Base-by-base conservation (phyloP, 768 basidiomycete genomes). In the Collybia sp. region DNA sequence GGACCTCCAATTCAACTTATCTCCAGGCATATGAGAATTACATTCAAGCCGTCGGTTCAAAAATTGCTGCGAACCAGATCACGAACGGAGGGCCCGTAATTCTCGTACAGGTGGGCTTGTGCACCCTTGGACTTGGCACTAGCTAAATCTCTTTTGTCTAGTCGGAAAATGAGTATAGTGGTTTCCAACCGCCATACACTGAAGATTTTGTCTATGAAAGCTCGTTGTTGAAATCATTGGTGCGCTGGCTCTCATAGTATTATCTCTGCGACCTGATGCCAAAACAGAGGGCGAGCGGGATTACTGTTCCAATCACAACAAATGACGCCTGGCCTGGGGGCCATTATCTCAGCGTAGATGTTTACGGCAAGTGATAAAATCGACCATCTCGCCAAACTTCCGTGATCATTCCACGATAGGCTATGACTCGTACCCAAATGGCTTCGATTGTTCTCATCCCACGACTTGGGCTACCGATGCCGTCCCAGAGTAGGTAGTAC, bases 1-100 rank as follows among this genome's bases (percentile, higher is more conserved):
- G 71, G 48, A 72, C 71, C 0, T 61, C 60, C 5, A 73, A 73
- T 43, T 44, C 64, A 9, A 63, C 70, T 2, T 72, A 69, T 46
- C 47, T 71, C 20, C 64, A 71, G 30, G 79, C 80, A 0, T 82
- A 77, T 67, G 53, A 63, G 32, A 69, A 66, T 34, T 73, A 83
- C 43, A 69, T 80, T 48, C 67, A 71, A 19, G 61, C 68, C n/a
- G 61, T 82, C 3, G 70, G 72, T 8, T 49, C 61, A 3, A 59
- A 70, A 35, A 62, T 80, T 25, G 75, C 77, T 3, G 63, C 62
- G 40, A 79, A 81, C 56, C 71, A 83, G 55, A 75, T 82, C 46
- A 76, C 77, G 11, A 73, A 77, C 13, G 82, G 79, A 9, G 82
- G 82, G 0, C 80, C 81, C 11, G 66, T 80, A 31, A 77, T 69